phyloP scores from a whole-genome alignment of 2,329 filamentous ascomycete species.

The Daldinia sp. region DNA sequence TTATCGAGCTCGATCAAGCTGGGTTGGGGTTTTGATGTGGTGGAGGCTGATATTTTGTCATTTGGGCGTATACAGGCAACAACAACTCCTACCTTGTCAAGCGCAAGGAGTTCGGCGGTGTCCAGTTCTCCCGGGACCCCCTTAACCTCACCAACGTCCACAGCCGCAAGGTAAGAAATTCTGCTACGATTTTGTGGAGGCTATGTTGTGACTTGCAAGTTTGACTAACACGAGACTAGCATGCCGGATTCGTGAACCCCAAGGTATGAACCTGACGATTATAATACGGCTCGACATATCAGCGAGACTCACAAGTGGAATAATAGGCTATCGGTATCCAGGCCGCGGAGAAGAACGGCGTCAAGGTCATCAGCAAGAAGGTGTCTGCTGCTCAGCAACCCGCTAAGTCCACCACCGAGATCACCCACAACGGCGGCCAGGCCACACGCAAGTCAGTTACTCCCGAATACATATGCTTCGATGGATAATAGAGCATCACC shows the following conservation, averaged over 20 bases:
- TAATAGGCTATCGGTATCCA: slow-evolving; percentile 82
- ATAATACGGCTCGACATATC: slow-evolving; percentile 7
- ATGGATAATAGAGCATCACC: background rate
- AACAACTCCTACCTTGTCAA: slow-evolving; percentile 94
- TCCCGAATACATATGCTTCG: background rate
- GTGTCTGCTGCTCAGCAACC: slow-evolving; percentile 75
- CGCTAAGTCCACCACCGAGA: slow-evolving; percentile 68
- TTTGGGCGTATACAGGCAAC: slow-evolving; percentile 65
- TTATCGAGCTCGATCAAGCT: background rate
- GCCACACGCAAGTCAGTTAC: slow-evolving; percentile 79
- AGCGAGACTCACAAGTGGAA: slow-evolving; percentile 43
- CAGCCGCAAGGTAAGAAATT: slow-evolving; percentile 77
- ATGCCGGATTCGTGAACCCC: slow-evolving; percentile 91
- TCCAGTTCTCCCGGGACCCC: slow-evolving; percentile 92
- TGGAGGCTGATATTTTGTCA: slow-evolving; percentile 35
- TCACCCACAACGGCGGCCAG: slow-evolving; percentile 75
- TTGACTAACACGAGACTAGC: slow-evolving; percentile 61
- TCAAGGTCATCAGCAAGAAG: slow-evolving; percentile 89
- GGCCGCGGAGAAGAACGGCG: slow-evolving; percentile 77
- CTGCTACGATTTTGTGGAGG: slow-evolving; percentile 52
- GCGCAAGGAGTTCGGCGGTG: slow-evolving; percentile 79
- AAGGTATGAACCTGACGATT: slow-evolving; percentile 69
- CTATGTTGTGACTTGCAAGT: slow-evolving; percentile 52
- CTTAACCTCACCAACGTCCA: slow-evolving; percentile 93
- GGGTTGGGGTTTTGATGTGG: background rate